These are phyloP conservation scores for Neurospora hispaniola DNA, from an alignment of 495 filamentous ascomycete genomes.

Conservation along the genomic window DNA sequence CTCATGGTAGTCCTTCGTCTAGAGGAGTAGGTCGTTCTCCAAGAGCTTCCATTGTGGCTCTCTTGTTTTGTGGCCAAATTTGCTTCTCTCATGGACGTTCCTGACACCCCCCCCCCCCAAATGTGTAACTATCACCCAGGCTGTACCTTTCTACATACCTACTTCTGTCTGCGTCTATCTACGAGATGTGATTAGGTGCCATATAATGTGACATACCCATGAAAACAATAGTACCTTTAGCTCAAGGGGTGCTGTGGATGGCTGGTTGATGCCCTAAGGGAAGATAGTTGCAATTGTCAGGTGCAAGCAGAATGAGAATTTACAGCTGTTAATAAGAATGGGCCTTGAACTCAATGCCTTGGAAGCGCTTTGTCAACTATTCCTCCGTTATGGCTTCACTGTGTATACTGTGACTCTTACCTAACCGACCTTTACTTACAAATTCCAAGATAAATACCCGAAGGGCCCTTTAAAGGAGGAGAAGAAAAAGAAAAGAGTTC, in stretches of 20 bases:
- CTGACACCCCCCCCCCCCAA: background rate
- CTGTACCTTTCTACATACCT: background rate
- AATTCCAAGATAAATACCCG: background rate
- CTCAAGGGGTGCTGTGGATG: background rate
- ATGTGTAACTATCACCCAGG: background rate
- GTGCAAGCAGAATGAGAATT: background rate
- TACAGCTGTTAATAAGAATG: background rate
- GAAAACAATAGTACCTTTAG: background rate
- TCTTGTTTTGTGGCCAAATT: background rate
- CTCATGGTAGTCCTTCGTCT: background rate
- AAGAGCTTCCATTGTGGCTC: background rate
- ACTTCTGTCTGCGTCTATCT: background rate
- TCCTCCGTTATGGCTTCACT: background rate
- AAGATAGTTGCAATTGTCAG: too few species aligned
- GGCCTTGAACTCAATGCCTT: background rate
- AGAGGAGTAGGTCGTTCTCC: background rate
- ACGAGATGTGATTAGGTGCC: background rate
- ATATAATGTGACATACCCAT: background rate
- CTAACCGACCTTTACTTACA: background rate
- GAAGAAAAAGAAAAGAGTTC: background rate
- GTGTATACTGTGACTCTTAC: background rate
- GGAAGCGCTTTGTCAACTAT: background rate
- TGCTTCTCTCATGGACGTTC: background rate
- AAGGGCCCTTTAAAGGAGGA: background rate
- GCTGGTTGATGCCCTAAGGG: background rate